Evolutionary conservation across 106 monocot genomes (phyloP).

Genomic region (Hemerocallis citrina): DNA sequence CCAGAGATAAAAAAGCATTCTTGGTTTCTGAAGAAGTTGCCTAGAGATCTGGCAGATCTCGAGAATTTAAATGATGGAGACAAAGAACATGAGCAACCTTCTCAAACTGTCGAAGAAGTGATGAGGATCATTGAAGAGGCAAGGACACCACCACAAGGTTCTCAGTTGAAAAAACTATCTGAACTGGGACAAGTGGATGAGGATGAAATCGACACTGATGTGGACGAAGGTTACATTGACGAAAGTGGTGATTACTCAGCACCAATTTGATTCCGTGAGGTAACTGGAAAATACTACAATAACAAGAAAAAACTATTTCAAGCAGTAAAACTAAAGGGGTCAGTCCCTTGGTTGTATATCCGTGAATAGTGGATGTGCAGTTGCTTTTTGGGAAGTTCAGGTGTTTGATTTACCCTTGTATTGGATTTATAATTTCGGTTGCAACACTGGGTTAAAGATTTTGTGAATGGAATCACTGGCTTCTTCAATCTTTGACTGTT

Average conservation of each 20-base stretch:
- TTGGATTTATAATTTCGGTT: too few species aligned
- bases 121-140: slow-evolving; percentile 61
- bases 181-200: slow-evolving; percentile 7
- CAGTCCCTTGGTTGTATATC: too few species aligned
- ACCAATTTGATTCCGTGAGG: slow-evolving; percentile 16
- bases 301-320: too few species aligned
- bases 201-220: slow-evolving; percentile 16
- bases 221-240: slow-evolving; percentile 12
- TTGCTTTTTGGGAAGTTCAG: too few species aligned
- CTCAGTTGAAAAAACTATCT: slow-evolving; percentile 4
- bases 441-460: too few species aligned
- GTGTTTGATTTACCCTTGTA: too few species aligned
- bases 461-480: too few species aligned
- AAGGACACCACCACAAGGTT: slow-evolving; percentile 17
- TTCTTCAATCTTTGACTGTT: too few species aligned
- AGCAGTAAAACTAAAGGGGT: too few species aligned
- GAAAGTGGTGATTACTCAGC: slow-evolving; percentile 21
- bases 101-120: slow-evolving; percentile 57
- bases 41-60: slow-evolving; percentile 40
- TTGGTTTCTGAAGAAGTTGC: slow-evolving; percentile 87
- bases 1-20: slow-evolving; percentile 67
- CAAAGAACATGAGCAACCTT: neutral
- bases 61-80: slow-evolving; percentile 22
- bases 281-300: too few species aligned
- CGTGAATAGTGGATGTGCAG: too few species aligned